Conservation (phyloP, 202 grass and related monocot genomes). For the Hordeum pubiflorum region DNA sequence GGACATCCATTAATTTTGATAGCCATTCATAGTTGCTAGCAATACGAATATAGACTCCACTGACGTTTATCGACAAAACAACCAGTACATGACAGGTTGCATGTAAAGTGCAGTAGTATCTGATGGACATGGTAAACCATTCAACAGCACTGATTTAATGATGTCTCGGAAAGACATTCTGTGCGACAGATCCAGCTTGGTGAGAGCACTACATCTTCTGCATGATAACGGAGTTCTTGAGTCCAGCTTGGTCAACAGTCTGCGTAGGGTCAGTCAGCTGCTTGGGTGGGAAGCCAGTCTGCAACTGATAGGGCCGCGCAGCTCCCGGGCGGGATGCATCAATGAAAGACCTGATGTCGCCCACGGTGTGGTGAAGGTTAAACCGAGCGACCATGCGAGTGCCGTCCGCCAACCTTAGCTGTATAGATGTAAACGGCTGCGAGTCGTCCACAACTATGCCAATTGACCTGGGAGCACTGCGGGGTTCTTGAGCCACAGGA, state of each 20-base stretch:
- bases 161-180: neutral
- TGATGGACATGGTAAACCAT: neutral
- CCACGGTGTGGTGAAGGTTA: slow-evolving; percentile 76
- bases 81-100: neutral
- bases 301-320: slow-evolving; percentile 46
- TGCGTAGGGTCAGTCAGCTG: slow-evolving; percentile 43
- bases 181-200: neutral
- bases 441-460: slow-evolving; percentile 55
- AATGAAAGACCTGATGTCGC: slow-evolving; percentile 74
- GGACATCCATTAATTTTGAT: neutral
- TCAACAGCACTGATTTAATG: neutral
- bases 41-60: neutral
- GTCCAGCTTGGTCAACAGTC: slow-evolving; percentile 75
- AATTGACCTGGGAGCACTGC: slow-evolving; percentile 24
- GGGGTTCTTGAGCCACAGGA: slow-evolving; percentile 10
- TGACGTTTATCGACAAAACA: neutral
- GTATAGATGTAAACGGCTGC: slow-evolving; percentile 66
- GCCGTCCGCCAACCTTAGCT: slow-evolving; percentile 75
- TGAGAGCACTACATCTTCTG: slow-evolving; percentile 67
- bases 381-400: slow-evolving; percentile 84
- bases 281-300: slow-evolving; percentile 88
- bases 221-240: slow-evolving; percentile 80
- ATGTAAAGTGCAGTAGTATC: slow-evolving; percentile 17
- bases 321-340: slow-evolving; percentile 68
- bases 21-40: neutral